Evolutionary conservation across 139 green algal genomes (phyloP), one percentile per base, ranked within the genome.

Genomic region (Tetradesmus lagerheimii): DNA sequence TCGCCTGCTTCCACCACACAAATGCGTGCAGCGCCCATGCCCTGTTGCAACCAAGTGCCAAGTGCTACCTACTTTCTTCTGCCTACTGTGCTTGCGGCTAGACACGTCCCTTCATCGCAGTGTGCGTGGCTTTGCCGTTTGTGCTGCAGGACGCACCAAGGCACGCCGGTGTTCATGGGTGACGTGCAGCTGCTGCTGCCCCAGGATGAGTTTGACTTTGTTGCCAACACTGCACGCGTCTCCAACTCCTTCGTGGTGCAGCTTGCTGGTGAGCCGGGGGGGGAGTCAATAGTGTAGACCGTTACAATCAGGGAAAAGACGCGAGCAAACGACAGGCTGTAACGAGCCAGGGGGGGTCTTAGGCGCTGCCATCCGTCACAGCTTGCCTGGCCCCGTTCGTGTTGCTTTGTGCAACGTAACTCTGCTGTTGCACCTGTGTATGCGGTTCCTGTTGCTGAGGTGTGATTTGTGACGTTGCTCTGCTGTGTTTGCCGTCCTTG

Each of bases 121-220:
- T n/a, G 27, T 79, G 71, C 27, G 31, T 38, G 2, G 9, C 25
- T 41, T 31, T n/a, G n/a, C n/a, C n/a, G n/a, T 20, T 67, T 14
- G 9, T 27, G 25, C 34, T 84, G 71, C 71, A 89, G 85, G 71
- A 76, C 37, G 3, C 31, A 12, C 43, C 14, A 53, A 15, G 74
- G 41, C 14, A 31, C 3, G 15, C 4, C 83, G 31, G 9, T 89
- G 43, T 77, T 35, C 16, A 4, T 89, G 18, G 31, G 23, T 39
- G 85, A 83, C 78, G 85, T 83, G 43, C 43, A 76, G 71, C 43
- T 89, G 71, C 15, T 89, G 71, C 39, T 89, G 31, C 85, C 85
- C 0, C 27, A 76, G 47, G 67, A 71, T 15, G 85, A 89, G 41
- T 89, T 45, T n/a, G 85, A 83, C 25, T 89, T 77, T n/a, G 3